Evolutionary conservation across 352 stramenopile species (phyloP).

Genomic region (Phytophthora europaea): DNA sequence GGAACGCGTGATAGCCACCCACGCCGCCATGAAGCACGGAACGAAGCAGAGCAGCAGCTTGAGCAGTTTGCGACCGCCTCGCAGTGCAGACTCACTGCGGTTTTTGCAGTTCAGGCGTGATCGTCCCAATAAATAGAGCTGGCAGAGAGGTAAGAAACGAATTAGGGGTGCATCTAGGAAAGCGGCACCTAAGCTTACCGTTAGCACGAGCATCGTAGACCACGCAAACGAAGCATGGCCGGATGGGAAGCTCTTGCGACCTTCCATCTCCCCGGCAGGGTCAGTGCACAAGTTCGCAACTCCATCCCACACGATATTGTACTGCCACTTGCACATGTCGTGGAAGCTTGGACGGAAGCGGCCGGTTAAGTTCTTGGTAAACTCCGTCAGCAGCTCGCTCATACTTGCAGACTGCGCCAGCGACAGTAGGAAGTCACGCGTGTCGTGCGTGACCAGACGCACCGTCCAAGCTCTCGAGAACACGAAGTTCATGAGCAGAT

Average conservation of each 20-base stretch:
- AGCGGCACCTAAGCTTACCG: conserved; percentile 36
- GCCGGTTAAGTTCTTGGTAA: conserved; percentile 76
- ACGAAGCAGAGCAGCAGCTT: conserved; percentile 80
- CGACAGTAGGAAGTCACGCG: conserved; percentile 74
- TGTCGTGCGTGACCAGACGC: conserved; percentile 68
- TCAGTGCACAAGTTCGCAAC: conserved; percentile 66
- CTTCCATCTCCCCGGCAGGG: conserved; percentile 61
- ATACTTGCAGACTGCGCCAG: conserved; percentile 61
- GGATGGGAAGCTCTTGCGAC: conserved; percentile 73
- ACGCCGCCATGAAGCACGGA: conserved; percentile 66
- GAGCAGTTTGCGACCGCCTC: conserved; percentile 59
- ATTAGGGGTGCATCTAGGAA: neutral
- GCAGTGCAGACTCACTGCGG: conserved; percentile 50
- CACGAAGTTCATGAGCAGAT: conserved; percentile 71
- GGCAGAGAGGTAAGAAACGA: conserved; percentile 14
- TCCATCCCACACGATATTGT: conserved; percentile 70
- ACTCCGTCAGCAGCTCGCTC: conserved; percentile 69
- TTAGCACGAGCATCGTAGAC: conserved; percentile 81
- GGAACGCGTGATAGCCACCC: conserved; percentile 76
- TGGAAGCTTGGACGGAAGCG: conserved; percentile 80
- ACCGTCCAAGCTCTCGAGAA: conserved; percentile 52
- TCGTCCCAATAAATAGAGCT: conserved; percentile 79
- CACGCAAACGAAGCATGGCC: conserved; percentile 77
- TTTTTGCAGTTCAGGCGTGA: conserved; percentile 61
- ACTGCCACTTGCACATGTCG: conserved; percentile 84